Evolutionary conservation across 148 eudicot genomes (phyloP).

Genomic region (Chenopodium formosanum): DNA sequence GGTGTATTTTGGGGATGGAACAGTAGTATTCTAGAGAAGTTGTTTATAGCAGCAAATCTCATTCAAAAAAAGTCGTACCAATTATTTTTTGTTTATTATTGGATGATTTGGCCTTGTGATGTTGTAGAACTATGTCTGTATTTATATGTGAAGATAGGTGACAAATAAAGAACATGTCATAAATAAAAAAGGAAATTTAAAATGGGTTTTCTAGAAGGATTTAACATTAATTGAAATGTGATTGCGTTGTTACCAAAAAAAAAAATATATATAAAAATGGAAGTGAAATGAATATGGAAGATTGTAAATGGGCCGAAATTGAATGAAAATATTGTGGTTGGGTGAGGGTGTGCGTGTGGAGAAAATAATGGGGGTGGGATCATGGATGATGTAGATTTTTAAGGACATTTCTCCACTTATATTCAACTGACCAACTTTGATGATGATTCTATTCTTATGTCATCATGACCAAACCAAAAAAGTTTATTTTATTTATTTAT

Average conservation of each 20-base stretch:
- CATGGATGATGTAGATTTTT: conserved; percentile 25
- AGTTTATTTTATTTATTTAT: no score
- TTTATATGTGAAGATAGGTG: conserved; percentile 2
- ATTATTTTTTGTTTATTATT: background rate
- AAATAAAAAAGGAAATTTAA: background rate
- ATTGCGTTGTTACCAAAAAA: background rate
- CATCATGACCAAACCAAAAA: conserved; percentile 18
- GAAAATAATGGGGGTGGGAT: conserved; percentile 14
- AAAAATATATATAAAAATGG: background rate
- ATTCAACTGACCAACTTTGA: conserved; percentile 21
- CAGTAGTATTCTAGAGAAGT: background rate
- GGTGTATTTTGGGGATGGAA: conserved; percentile 7
- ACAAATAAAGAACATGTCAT: conserved; percentile 6
- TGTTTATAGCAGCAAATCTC: conserved; percentile 11
- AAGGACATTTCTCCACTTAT: background rate
- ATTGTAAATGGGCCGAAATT: background rate
- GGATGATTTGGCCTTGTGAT: background rate
- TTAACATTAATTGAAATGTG: background rate
- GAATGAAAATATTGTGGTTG: background rate
- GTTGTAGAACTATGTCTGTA: background rate
- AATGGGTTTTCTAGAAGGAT: conserved; percentile 26
- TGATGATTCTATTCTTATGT: conserved; percentile 22
- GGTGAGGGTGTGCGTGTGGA: conserved; percentile 9
- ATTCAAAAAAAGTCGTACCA: conserved; percentile 3
- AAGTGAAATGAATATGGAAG: background rate